A percentile compares a stretch with the other conserved stretches of the same genome.
Conservation (phyloP, 116 monocot genomes). For the Zostera marina region DNA sequence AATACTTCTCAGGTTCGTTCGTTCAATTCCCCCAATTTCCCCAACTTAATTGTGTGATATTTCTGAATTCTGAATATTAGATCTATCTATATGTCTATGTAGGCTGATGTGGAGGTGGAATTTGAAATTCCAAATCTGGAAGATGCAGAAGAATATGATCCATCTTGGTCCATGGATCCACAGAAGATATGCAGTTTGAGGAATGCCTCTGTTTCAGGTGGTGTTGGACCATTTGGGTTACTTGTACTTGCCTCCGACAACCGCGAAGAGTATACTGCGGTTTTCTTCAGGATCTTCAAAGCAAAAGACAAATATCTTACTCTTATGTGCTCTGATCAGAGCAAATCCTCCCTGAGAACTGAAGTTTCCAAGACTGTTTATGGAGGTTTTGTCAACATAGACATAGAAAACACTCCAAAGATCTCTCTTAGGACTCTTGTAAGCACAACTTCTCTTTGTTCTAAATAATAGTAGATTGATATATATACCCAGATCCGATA, state of each 20-base stretch:
- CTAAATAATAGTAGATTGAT: too few relatives aligned
- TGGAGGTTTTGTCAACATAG: slow-evolving; percentile 41
- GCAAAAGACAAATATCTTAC: slow-evolving; percentile 14
- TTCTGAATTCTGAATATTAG: too few relatives aligned
- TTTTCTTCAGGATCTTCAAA: slow-evolving; percentile 57
- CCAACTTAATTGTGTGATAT: too few relatives aligned
- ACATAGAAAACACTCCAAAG: slow-evolving; percentile 21
- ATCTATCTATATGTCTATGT: too few relatives aligned
- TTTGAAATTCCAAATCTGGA: slow-evolving; percentile 31
- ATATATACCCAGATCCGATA: too few relatives aligned
- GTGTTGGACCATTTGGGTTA: slow-evolving; percentile 63
- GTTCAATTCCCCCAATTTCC: too few relatives aligned
- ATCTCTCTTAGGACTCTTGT: slow-evolving; percentile 46
- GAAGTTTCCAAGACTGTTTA: slow-evolving; percentile 29
- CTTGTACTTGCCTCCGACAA: slow-evolving; percentile 31
- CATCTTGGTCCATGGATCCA: slow-evolving; percentile 32
- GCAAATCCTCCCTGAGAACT: slow-evolving; percentile 33
- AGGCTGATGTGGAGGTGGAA: slow-evolving; percentile 42
- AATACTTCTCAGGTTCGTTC: slow-evolving; percentile 21
- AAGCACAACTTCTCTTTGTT: too few relatives aligned
- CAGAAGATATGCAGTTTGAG: slow-evolving; percentile 32
- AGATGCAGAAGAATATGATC: slow-evolving; percentile 38
- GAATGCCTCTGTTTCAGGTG: slow-evolving; percentile 14
- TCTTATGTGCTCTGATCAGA: slow-evolving; percentile 55
- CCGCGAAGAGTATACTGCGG: slow-evolving; percentile 29